phyloP scores from a whole-genome alignment of 225 moss, liverwort and hornwort genomes.

The Anthoceros angustus region DNA sequence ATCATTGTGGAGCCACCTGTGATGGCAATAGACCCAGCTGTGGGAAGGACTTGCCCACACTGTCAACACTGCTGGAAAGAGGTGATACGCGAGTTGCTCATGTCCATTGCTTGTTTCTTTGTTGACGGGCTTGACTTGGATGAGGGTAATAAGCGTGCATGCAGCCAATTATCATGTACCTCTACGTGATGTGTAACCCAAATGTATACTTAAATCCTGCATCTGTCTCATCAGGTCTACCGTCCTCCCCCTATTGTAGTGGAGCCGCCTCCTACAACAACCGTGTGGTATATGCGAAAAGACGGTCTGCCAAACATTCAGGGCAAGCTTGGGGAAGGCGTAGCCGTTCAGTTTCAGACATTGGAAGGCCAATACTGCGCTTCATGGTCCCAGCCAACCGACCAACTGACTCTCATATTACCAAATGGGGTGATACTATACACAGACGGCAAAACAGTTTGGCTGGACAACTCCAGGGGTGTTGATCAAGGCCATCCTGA shows the following conservation, averaged over 20 bases:
- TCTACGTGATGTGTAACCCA: too few species aligned
- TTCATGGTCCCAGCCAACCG: conserved; percentile 54
- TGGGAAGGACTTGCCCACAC: background rate
- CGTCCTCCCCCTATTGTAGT: background rate
- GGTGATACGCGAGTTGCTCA: background rate
- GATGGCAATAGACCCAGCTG: background rate
- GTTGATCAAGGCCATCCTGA: conserved; percentile 32
- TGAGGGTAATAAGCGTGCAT: too few species aligned
- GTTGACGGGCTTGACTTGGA: background rate
- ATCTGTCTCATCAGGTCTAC: background rate
- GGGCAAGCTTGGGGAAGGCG: conserved; percentile 50
- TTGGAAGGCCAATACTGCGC: conserved; percentile 56
- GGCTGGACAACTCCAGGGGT: conserved; percentile 54
- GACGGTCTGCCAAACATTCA: conserved; percentile 78
- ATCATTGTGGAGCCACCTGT: background rate
- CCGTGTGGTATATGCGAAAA: conserved; percentile 84
- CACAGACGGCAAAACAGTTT: conserved; percentile 39
- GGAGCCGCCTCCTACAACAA: conserved; percentile 7
- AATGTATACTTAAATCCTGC: too few species aligned
- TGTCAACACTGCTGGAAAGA: conserved; percentile 1
- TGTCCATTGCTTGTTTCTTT: background rate
- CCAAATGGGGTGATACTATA: conserved; percentile 54
- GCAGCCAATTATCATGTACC: too few species aligned
- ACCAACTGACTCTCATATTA: conserved; percentile 56
- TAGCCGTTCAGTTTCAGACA: conserved; percentile 70